Percentiles rank a stretch among this genome's conserved stretches.
Conservation (phyloP, 2,329 filamentous ascomycete genomes). For the Pezicula radicicola region DNA sequence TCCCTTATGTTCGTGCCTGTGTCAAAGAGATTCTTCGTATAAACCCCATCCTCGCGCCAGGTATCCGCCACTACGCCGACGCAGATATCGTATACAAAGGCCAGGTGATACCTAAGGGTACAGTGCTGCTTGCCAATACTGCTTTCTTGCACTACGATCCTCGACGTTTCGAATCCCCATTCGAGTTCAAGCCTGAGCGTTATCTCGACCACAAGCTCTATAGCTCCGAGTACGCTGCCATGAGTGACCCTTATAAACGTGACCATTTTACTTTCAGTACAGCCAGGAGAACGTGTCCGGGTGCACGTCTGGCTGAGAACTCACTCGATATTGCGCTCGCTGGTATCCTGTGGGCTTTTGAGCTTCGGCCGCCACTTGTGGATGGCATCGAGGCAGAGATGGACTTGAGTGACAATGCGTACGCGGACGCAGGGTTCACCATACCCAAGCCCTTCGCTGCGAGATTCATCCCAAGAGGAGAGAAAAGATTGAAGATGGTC, state of each 20-base stretch:
- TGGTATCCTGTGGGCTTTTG: constrained; percentile 28
- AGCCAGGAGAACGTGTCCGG: constrained; percentile 27
- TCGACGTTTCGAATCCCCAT: not conserved
- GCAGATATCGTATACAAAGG: constrained; percentile 53
- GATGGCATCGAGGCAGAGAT: constrained; percentile 19
- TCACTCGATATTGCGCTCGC: constrained; percentile 24
- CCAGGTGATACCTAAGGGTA: constrained; percentile 51
- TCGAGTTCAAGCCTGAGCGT: constrained; percentile 1
- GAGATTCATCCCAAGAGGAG: constrained; percentile 23
- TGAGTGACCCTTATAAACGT: constrained; percentile 20
- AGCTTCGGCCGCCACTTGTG: constrained; percentile 15
- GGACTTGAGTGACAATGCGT: constrained; percentile 31
- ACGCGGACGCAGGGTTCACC: constrained; percentile 27
- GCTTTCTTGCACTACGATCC: constrained; percentile 1
- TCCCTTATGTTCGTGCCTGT: constrained; percentile 42
- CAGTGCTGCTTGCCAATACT: constrained; percentile 8
- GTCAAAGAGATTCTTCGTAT: constrained; percentile 43
- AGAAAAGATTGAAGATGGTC: constrained; percentile 19
- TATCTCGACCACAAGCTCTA: constrained; percentile 3
- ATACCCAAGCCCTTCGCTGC: constrained; percentile 29
- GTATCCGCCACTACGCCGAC: constrained; percentile 49
- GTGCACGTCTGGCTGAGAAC: constrained; percentile 28
- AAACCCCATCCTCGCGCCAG: constrained; percentile 41
- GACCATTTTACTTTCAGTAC: constrained; percentile 26
- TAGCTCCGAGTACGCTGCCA: constrained; percentile 8